These are phyloP conservation scores for Akebia trifoliata DNA, from an alignment of 164 flowering plant species.

Conservation along the genomic window DNA sequence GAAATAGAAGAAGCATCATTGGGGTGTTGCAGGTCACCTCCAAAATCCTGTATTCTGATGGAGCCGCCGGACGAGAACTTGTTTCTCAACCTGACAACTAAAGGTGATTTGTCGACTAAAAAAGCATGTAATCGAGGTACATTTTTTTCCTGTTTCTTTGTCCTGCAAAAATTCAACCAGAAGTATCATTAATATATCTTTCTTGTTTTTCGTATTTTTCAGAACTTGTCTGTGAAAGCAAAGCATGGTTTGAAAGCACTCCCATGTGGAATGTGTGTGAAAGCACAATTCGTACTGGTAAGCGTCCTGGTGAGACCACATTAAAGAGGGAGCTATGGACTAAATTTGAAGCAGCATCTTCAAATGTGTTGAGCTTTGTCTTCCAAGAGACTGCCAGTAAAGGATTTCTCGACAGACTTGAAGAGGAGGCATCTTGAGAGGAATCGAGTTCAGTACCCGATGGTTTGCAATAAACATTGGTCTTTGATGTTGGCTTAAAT, in stretches of 20 bases:
- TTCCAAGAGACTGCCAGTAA: conserved; percentile 25
- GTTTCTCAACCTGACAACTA: conserved; percentile 7
- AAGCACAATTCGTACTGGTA: conserved; percentile 41
- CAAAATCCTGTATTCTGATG: conserved; percentile 72
- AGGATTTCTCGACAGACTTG: conserved; percentile 73
- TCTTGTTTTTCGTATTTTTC: conserved; percentile 10
- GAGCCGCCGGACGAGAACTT: conserved; percentile 45
- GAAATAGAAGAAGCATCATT: conserved; percentile 45
- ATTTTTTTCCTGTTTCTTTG: not conserved
- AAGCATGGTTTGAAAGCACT: conserved; percentile 42
- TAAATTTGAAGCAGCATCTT: conserved; percentile 76
- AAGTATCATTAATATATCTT: not conserved
- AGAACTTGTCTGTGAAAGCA: conserved; percentile 23
- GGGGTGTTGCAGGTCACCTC: conserved; percentile 70
- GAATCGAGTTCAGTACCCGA: not conserved
- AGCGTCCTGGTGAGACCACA: conserved; percentile 86
- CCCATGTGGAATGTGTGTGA: conserved; percentile 55
- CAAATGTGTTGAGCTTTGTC: conserved; percentile 23
- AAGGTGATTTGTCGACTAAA: conserved; percentile 4
- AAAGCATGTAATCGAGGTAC: conserved; percentile 32
- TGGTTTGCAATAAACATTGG: not conserved
- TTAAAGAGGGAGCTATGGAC: conserved; percentile 92
- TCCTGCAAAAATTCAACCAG: not conserved
- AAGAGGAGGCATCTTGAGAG: conserved; percentile 71
- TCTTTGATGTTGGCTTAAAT: no score